Base-by-base conservation (phyloP, 2,329 filamentous ascomycete species). In the Phaeophleospora eucalypticola region DNA sequence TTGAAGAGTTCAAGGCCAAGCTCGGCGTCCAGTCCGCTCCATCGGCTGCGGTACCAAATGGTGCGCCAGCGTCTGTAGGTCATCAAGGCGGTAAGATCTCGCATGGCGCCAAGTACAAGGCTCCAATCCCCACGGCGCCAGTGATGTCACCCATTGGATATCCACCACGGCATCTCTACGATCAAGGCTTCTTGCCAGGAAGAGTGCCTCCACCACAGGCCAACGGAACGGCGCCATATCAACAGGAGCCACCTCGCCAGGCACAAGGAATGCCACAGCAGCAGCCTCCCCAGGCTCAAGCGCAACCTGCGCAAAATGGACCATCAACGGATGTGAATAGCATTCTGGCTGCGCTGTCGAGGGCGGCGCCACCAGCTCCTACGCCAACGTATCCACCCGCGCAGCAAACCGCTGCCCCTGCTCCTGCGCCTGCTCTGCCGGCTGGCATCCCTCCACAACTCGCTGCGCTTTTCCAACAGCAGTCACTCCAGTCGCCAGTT, bases 1-100 rank as follows among this genome's bases (percentile, higher is more conserved):
- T 98, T 60, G 67, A 72, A n/a, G 81, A 81, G 32, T 95, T 95
- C 77, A 91, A 89, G 71, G 79, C 87, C 65, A 90, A 58, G 57
- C 53, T 65, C 17, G 51, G 52, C 35, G 21, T 27, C 15, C 19
- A 46, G 27, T 42, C 41, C 29, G 46, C 49, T 16, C 24, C 45
- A 4, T 17, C 48, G 12, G 38, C 52, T 19, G 34, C 49, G 17
- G 52, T 50, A 41, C 52, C 43, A 37, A 57, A 53, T 17, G 53
- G 49, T 21, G 37, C 43, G 9, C 19, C 45, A 19, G 51, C 49
- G 29, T 36, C 50, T 27, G 43, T 49, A 36, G 43, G 38, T 36
- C 24, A 48, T 15, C 37, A 54, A 42, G 29, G 46, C 37, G 43
- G 43, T 37, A 46, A 50, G 43, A 49, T 50, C 36, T 37, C 48